phyloP scores from a whole-genome alignment of 768 basidiomycete genomes.

The Termitomyces sp. region DNA sequence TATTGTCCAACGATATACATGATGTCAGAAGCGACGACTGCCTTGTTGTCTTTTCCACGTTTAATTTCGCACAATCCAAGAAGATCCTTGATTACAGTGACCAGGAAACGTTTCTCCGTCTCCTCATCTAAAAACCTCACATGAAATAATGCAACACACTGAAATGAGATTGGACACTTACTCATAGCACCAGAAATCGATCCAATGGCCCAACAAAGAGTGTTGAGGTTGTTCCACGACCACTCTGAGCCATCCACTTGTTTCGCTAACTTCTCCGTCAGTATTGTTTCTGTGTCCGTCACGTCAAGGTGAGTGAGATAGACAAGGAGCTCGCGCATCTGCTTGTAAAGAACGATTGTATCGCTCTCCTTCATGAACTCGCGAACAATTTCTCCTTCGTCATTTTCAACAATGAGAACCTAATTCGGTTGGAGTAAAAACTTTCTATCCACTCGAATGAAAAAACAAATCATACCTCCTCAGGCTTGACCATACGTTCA shows the following conservation, averaged over 20 bases:
- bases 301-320: conserved; percentile 98
- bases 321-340: conserved; percentile 95
- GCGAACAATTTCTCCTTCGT: conserved; percentile 98
- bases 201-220: conserved; percentile 99
- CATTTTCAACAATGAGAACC: conserved; percentile 98
- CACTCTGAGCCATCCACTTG: conserved; percentile 98
- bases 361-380: conserved; percentile 99
- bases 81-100: conserved; percentile 98
- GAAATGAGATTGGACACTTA: conserved; percentile 38
- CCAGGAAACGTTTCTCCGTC: conserved; percentile 97
- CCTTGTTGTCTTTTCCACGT: conserved; percentile 99
- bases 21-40: conserved; percentile 93
- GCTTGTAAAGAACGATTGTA: conserved; percentile 98
- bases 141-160: not conserved
- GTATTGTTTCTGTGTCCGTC: conserved; percentile 91
- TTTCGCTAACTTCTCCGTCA: conserved; percentile 95
- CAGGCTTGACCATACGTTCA: conserved; percentile 99
- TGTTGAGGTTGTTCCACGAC: conserved; percentile 99
- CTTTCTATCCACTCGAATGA: not conserved
- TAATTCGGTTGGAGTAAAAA: conserved; percentile 23
- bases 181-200: conserved; percentile 99
- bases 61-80: conserved; percentile 98
- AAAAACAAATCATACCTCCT: conserved; percentile 63
- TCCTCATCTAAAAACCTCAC: conserved; percentile 72
- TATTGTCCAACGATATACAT: conserved; percentile 99